Percentiles rank a stretch among this genome's conserved stretches.
Evolutionary conservation across 1,139 yeast genomes (phyloP).

Genomic region (Lodderomyces beijingensis): DNA sequence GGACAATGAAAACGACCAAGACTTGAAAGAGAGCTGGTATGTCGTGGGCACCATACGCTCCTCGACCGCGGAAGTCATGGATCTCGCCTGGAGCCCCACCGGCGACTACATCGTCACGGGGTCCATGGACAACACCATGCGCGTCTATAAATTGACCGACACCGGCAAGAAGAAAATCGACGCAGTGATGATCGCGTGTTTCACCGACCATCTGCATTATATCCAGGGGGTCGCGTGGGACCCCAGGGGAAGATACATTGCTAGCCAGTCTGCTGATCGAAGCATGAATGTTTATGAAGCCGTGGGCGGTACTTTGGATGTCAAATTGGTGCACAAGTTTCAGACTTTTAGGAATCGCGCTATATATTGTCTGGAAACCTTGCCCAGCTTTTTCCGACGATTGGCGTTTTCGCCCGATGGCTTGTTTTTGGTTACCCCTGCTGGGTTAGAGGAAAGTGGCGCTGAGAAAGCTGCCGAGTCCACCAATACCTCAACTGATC

Average conservation of each 20-base stretch:
- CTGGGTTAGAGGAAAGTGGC: constrained; percentile 48
- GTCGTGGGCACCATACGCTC: constrained; percentile 36
- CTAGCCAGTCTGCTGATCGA: constrained; percentile 89
- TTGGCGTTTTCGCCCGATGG: constrained; percentile 91
- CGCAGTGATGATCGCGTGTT: constrained; percentile 58
- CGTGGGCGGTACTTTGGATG: not conserved
- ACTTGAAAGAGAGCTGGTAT: constrained; percentile 68
- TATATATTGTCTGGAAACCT: constrained; percentile 78
- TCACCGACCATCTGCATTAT: constrained; percentile 77
- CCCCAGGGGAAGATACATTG: constrained; percentile 28
- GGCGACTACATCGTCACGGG: constrained; percentile 72
- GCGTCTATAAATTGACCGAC: constrained; percentile 45
- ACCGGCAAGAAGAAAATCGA: not conserved
- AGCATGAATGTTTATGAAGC: constrained; percentile 59
- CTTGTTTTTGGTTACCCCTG: constrained; percentile 69
- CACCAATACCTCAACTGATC: not conserved
- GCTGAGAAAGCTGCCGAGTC: not conserved
- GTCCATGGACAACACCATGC: constrained; percentile 80
- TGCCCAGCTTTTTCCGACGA: constrained; percentile 86
- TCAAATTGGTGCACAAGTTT: constrained; percentile 12
- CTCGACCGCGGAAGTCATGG: constrained; percentile 63
- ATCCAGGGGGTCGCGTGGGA: constrained; percentile 72
- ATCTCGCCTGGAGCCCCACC: constrained; percentile 82
- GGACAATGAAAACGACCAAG: constrained; percentile 44
- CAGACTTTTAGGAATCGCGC: constrained; percentile 21